A percentile compares a stretch with the other conserved stretches of the same genome.
phyloP scores from a whole-genome alignment of 805 yeast genomes.

The Hanseniaspora singularis region DNA sequence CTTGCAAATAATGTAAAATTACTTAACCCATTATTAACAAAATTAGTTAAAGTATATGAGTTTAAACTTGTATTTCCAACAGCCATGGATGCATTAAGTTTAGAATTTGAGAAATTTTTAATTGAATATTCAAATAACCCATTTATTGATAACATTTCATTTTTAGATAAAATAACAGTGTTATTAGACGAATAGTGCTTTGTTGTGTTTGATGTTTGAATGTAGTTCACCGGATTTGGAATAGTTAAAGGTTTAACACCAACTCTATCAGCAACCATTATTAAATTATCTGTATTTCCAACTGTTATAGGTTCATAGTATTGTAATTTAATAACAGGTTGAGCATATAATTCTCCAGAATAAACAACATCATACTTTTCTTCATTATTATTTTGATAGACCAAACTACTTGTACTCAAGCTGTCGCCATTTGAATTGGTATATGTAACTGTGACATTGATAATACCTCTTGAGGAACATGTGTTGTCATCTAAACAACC shows the following conservation, averaged over 20 bases:
- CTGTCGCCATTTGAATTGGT: constrained; percentile 30
- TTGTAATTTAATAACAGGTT: constrained; percentile 36
- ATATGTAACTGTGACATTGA: constrained; percentile 53
- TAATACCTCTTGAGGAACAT: constrained; percentile 61
- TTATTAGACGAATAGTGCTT: neutral
- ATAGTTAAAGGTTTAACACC: constrained; percentile 7
- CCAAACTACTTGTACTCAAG: constrained; percentile 19
- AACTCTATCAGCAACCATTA: constrained; percentile 59
- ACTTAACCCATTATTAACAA: constrained; percentile 22
- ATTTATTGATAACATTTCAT: constrained; percentile 39
- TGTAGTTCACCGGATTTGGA: constrained; percentile 13
- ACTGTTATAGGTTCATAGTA: constrained; percentile 27
- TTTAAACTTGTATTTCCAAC: constrained; percentile 43
- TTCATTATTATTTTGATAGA: constrained; percentile 71
- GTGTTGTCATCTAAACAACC: constrained; percentile 65
- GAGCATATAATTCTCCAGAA: constrained; percentile 50
- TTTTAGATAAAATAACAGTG: constrained; percentile 23
- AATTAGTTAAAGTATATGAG: constrained; percentile 28
- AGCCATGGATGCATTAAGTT: constrained; percentile 23
- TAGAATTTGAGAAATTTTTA: constrained; percentile 43
- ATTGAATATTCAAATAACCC: constrained; percentile 77
- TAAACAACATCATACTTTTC: constrained; percentile 71
- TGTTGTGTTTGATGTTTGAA: neutral
- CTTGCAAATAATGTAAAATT: constrained; percentile 33
- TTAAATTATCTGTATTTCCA: constrained; percentile 28